These are phyloP conservation scores for Cyclocybe aegerita DNA, from an alignment of 768 basidiomycete genomes.

Conservation along the genomic window DNA sequence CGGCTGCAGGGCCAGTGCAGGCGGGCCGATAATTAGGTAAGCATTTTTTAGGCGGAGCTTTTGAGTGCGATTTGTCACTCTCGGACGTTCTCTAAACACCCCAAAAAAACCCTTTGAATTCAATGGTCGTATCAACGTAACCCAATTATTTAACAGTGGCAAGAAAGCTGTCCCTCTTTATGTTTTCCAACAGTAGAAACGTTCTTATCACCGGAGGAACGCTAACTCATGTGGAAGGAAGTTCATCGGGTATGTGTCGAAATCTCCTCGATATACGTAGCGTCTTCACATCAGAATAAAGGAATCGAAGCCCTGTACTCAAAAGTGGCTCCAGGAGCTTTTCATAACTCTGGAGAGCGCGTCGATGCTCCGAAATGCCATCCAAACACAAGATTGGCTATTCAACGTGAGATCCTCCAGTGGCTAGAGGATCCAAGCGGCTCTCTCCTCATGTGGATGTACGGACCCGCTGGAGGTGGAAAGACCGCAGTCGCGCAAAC, in stretches of 20 bases:
- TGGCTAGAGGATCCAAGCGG: neutral
- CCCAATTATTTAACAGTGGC: too few species aligned
- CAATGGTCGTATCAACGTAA: too few species aligned
- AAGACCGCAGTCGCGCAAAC: constrained; percentile 8
- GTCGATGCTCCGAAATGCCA: constrained; percentile 5
- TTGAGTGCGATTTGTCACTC: too few species aligned
- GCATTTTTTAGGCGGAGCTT: too few species aligned
- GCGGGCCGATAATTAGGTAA: too few species aligned
- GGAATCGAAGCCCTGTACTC: neutral
- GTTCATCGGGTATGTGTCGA: too few species aligned
- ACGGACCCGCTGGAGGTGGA: constrained; percentile 9
- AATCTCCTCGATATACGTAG: neutral
- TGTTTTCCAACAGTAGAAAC: neutral
- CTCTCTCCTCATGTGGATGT: constrained; percentile 2
- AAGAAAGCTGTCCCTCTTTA: neutral
- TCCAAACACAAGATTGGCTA: constrained; percentile 1
- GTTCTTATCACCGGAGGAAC: neutral
- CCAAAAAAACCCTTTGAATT: too few species aligned
- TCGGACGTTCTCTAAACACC: too few species aligned
- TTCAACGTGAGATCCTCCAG: neutral
- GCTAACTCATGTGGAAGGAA: too few species aligned
- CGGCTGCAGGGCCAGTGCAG: too few species aligned
- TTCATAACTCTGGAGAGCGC: constrained; percentile 4
- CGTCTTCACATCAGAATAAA: neutral
- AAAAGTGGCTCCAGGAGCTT: neutral